Evolutionary conservation across 805 yeast species (phyloP).

Genomic region (Nakazawaea molendinolei): DNA sequence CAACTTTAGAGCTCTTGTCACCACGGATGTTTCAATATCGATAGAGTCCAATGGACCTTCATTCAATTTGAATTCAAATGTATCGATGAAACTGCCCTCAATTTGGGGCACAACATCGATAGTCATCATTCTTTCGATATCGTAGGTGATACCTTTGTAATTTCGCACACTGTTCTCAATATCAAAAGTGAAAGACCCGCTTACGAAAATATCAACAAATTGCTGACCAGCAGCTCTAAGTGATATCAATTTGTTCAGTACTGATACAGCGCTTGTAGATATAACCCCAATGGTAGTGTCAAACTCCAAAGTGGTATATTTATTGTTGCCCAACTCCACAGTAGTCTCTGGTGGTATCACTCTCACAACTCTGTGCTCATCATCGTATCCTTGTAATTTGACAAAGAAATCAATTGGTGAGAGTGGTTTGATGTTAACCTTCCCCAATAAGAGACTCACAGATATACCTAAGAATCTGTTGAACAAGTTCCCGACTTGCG

Average conservation of each 20-base stretch:
- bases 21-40: background rate
- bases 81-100: slow-evolving; percentile 1
- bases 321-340: background rate
- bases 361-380: slow-evolving; percentile 2
- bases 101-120: slow-evolving; percentile 2
- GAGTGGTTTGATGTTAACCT: slow-evolving; percentile 4
- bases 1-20: background rate
- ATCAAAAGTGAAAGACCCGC: slow-evolving; percentile 6
- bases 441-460: slow-evolving; percentile 7
- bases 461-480: slow-evolving; percentile 5
- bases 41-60: background rate
- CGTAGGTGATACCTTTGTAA: slow-evolving; percentile 1
- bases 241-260: background rate
- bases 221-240: slow-evolving; percentile 2
- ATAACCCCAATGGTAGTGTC: slow-evolving; percentile 13
- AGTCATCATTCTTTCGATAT: background rate
- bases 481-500: slow-evolving; percentile 11
- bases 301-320: slow-evolving; percentile 8
- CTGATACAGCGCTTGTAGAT: slow-evolving; percentile 8
- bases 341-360: slow-evolving; percentile 4
- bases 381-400: slow-evolving; percentile 4
- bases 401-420: slow-evolving; percentile 13
- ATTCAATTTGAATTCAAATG: background rate
- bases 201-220: background rate
- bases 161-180: slow-evolving; percentile 3